Evolutionary conservation across 805 yeast genomes (phyloP).

Genomic region (Ogataea glucozyma): DNA sequence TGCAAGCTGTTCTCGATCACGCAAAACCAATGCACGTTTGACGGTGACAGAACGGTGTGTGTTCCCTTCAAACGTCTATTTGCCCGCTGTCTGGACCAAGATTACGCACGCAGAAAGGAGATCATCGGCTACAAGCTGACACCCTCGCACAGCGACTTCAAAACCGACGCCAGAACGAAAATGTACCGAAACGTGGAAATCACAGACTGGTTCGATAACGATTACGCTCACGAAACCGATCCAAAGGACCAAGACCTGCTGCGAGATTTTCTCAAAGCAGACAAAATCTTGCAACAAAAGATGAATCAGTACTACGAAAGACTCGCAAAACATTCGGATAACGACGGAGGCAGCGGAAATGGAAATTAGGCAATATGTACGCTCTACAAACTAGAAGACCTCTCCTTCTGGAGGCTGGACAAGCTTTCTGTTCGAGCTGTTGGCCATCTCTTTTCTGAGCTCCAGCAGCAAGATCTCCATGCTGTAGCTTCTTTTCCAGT

Average conservation of each 20-base stretch:
- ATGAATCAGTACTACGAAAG: conserved; percentile 33
- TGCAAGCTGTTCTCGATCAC: conserved; percentile 40
- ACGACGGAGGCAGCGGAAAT: conserved; percentile 1
- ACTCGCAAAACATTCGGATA: conserved; percentile 11
- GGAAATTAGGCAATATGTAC: neutral
- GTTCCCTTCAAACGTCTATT: conserved; percentile 50
- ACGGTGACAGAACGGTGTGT: conserved; percentile 44
- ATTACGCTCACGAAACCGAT: conserved; percentile 15
- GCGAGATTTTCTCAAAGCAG: conserved; percentile 34
- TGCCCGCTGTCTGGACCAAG: conserved; percentile 40
- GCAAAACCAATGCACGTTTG: conserved; percentile 50
- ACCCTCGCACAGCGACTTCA: conserved; percentile 25
- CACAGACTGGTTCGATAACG: conserved; percentile 39
- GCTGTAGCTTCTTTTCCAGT: conserved; percentile 88
- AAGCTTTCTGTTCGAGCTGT: conserved; percentile 76
- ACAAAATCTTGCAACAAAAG: conserved; percentile 29
- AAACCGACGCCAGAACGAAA: conserved; percentile 3
- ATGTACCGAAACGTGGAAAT: conserved; percentile 39
- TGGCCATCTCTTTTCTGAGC: conserved; percentile 87
- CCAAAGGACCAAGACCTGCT: conserved; percentile 18
- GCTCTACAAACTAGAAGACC: conserved; percentile 33
- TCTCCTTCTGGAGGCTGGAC: conserved; percentile 92
- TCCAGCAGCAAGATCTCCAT: conserved; percentile 93
- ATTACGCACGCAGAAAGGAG: conserved; percentile 22
- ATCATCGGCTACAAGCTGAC: conserved; percentile 33